Conservation (phyloP, 2,329 filamentous ascomycete genomes). For the Epicoccum nigrum region DNA sequence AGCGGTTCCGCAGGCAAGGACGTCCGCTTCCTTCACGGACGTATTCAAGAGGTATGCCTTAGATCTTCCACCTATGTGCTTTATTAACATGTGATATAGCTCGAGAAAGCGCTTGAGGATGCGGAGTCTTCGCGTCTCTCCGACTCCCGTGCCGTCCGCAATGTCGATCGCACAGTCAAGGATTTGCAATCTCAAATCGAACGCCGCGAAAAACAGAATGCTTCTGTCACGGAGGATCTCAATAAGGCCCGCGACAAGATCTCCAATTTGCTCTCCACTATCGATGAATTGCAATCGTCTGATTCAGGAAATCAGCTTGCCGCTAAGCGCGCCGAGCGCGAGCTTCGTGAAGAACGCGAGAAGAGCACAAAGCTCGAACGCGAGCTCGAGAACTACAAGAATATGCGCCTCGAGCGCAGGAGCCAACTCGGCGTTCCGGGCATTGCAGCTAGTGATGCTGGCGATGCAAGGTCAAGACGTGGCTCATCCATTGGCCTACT, state of each 20-base stretch:
- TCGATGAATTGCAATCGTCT: slow-evolving; percentile 90
- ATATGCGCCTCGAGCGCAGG: slow-evolving; percentile 66
- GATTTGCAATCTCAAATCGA: slow-evolving; percentile 92
- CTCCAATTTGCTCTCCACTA: slow-evolving; percentile 84
- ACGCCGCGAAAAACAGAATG: slow-evolving; percentile 86
- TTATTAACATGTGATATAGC: slow-evolving; percentile 57
- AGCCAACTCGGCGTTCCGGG: slow-evolving; percentile 44
- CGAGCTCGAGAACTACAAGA: slow-evolving; percentile 83
- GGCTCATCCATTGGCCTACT: slow-evolving; percentile 52
- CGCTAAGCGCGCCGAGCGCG: slow-evolving; percentile 84
- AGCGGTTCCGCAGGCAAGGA: slow-evolving; percentile 87
- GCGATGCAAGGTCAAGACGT: slow-evolving; percentile 51
- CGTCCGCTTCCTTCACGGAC: slow-evolving; percentile 90
- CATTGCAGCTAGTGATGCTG: slow-evolving; percentile 50
- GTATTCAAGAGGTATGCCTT: slow-evolving; percentile 85
- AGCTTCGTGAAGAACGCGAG: slow-evolving; percentile 87
- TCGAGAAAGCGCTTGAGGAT: slow-evolving; percentile 84
- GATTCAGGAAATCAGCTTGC: slow-evolving; percentile 83
- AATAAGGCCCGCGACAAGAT: slow-evolving; percentile 86
- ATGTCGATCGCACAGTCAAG: slow-evolving; percentile 91
- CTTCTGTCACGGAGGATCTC: slow-evolving; percentile 82
- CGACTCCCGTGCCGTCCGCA: slow-evolving; percentile 85
- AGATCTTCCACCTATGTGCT: not conserved
- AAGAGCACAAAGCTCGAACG: slow-evolving; percentile 81
- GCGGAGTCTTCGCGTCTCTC: slow-evolving; percentile 80